Conservation (phyloP, 345 rosid genomes). For the Brassica nigra region DNA sequence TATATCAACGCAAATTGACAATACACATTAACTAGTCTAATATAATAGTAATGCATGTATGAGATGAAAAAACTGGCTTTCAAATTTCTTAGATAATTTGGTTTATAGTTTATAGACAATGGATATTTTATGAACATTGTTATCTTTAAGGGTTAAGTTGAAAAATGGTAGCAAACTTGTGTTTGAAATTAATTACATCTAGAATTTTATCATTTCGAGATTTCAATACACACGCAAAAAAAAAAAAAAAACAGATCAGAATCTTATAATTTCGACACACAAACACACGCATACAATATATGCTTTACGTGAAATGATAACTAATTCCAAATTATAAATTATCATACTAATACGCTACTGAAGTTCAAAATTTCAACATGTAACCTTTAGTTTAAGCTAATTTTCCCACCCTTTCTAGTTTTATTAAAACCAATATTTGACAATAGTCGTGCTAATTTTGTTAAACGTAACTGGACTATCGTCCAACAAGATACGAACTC, state of each 20-base stretch:
- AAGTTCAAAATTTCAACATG: neutral
- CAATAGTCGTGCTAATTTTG: neutral
- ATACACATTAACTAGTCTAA: too few species aligned
- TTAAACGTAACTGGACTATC: neutral
- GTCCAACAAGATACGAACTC: neutral
- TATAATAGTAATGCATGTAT: too few species aligned
- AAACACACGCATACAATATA: constrained; percentile 14
- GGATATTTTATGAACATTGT: too few species aligned
- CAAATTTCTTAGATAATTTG: constrained; percentile 1
- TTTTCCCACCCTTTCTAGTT: neutral
- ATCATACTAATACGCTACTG: neutral
- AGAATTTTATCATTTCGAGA: too few species aligned
- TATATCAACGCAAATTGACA: neutral
- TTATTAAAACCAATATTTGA: neutral
- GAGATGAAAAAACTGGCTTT: too few species aligned
- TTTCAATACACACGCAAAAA: too few species aligned
- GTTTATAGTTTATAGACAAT: too few species aligned
- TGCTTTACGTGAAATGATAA: constrained; percentile 18
- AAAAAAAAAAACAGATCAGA: too few species aligned
- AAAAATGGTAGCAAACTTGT: too few species aligned
- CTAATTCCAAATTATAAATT: neutral
- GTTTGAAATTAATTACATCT: too few species aligned
- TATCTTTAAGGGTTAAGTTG: too few species aligned
- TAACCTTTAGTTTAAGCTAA: neutral
- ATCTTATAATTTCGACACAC: too few species aligned